Evolutionary conservation across 495 filamentous ascomycete genomes (phyloP), one percentile per base, ranked within the genome.

Genomic region (Sphaerosporella brunnea): DNA sequence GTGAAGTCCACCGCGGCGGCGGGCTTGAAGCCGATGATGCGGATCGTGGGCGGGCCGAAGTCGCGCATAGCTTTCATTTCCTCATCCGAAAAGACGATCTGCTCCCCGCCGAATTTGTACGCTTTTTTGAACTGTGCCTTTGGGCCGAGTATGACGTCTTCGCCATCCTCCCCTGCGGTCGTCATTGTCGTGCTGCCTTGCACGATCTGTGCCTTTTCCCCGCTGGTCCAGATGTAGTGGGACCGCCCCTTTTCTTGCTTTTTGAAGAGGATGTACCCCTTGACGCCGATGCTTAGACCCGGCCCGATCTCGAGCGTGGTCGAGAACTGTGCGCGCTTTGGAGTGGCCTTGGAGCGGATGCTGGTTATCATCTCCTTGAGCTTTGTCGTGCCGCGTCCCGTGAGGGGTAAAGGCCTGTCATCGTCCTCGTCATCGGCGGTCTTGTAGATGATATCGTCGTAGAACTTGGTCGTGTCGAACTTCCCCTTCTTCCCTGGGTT

Each of bases 11-110:
- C 68, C 53, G 75, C 68, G 5, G 74, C 73, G 15, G 79, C 64
- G 3, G 82, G 75, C 59, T 94, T 99, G 71, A 99, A 99, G 2
- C 92, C 92, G 47, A 96, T 80, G 45, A 99, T 80, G 4, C 87
- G 78, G 49, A 99, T 79, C 24, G 79, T 70, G 2, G 86, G 81
- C 18, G 82, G 71, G 11, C 84, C 84, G 56, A 93, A 87, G 49
- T 82, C 64, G 34, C 79, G 75, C 50, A 99, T 67, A 13, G 69
- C 65, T 49, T 78, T 77, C 48, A 82, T 72, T 61, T 96, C 90
- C 25, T 94, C 86, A 1, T 73, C 68, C 1, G 75, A 79, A 63
- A 99, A 99, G 16, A 78, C 65, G 36, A 99, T 74, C 43, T 86
- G 81, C 52, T 93, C 84, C 16, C 83, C 85, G 24, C 88, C 92